phyloP scores from a whole-genome alignment of 2,329 filamentous ascomycete species.

The Beauveria brongniartii region DNA sequence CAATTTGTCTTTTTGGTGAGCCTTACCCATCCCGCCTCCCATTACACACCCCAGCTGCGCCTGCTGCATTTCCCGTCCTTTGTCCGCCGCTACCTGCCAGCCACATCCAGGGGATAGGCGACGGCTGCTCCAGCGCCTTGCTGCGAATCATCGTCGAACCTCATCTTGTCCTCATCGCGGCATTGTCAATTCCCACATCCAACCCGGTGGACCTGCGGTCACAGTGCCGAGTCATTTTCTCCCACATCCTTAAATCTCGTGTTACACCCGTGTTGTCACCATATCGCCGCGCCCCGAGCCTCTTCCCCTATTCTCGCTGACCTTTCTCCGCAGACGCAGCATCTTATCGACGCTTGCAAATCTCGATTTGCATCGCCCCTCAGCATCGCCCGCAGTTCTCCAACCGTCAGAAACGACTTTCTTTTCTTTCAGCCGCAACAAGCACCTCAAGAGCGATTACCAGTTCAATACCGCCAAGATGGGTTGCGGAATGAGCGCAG shows the following conservation, averaged over 20 bases:
- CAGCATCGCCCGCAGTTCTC: neutral
- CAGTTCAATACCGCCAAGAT: conserved; percentile 55
- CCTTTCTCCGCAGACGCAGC: conserved; percentile 5
- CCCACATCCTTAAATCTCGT: neutral
- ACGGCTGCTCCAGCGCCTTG: neutral
- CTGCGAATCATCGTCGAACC: neutral
- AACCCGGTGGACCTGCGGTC: neutral
- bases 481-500: conserved; percentile 99
- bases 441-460: conserved; percentile 13
- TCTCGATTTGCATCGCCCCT: neutral
- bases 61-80: neutral
- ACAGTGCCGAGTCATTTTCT: neutral
- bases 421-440: neutral
- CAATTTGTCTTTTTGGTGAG: conserved; percentile 4
- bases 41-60: neutral
- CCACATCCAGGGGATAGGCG: conserved; percentile 1
- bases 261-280: neutral
- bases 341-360: conserved; percentile 2
- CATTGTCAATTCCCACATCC: neutral
- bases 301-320: conserved; percentile 13
- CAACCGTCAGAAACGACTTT: conserved; percentile 9
- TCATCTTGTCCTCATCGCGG: neutral
- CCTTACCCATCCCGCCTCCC: neutral
- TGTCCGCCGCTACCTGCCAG: conserved; percentile 5
- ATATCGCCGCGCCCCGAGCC: neutral